Conservation (phyloP, 306 rosid genomes). For the Fragaria vesca region DNA sequence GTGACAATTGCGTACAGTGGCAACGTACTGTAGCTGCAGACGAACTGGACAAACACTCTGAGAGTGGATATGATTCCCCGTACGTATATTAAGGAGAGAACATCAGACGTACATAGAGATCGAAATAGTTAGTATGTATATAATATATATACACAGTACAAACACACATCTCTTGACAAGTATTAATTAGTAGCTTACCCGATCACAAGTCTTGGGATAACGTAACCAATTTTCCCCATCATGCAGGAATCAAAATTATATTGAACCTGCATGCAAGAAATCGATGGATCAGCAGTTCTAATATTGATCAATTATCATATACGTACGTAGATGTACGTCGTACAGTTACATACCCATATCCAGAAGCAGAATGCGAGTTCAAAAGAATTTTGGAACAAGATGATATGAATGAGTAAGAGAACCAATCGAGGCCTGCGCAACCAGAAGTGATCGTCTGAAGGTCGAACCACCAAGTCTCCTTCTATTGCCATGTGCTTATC, state of each 20-base stretch:
- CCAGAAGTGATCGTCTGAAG: too few relatives aligned
- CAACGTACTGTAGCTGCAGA: constrained; percentile 40
- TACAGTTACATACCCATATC: constrained; percentile 20
- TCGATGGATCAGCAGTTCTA: neutral
- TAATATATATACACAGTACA: neutral
- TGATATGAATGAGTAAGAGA: constrained; percentile 29
- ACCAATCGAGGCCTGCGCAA: constrained; percentile 26
- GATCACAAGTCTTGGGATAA: constrained; percentile 36
- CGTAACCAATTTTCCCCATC: constrained; percentile 27
- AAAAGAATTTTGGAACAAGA: constrained; percentile 38
- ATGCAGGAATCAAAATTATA: constrained; percentile 37
- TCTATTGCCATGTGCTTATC: too few relatives aligned
- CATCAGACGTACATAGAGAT: neutral
- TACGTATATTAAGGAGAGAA: neutral
- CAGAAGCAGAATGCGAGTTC: constrained; percentile 38
- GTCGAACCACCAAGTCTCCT: too few relatives aligned
- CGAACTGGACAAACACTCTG: constrained; percentile 30
- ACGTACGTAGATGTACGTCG: neutral
- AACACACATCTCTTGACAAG: neutral
- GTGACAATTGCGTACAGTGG: constrained; percentile 40
- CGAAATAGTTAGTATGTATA: neutral
- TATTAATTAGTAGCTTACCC: constrained; percentile 25
- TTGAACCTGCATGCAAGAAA: constrained; percentile 31
- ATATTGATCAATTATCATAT: neutral
- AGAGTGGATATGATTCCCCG: neutral